Percentiles rank a stretch among this genome's conserved stretches.
phyloP scores from a whole-genome alignment of 2,329 filamentous ascomycete species.

The Colletotrichum brevisporum region DNA sequence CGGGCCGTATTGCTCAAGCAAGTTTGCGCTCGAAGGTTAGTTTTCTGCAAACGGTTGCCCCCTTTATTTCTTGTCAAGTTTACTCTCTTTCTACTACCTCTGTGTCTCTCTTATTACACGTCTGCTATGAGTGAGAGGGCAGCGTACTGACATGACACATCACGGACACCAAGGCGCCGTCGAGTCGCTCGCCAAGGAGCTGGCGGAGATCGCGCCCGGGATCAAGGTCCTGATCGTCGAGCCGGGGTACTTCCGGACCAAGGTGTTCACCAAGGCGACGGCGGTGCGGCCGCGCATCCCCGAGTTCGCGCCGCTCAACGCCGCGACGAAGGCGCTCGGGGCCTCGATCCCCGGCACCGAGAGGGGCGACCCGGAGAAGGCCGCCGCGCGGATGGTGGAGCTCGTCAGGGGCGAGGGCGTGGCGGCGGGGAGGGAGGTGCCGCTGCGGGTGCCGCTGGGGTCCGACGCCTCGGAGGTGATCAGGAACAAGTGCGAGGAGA shows the following conservation, averaged over 20 bases:
- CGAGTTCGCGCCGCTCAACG: slow-evolving; percentile 1
- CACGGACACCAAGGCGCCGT: slow-evolving; percentile 43
- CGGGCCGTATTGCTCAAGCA: slow-evolving; percentile 50
- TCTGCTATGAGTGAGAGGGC: not conserved
- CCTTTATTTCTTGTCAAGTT: not conserved
- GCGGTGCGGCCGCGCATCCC: not conserved
- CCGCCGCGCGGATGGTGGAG: slow-evolving; percentile 66
- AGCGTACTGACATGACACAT: not conserved
- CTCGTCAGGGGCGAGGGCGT: slow-evolving; percentile 62
- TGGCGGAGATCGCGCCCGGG: slow-evolving; percentile 45
- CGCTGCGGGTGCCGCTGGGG: slow-evolving; percentile 66
- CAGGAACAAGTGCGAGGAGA: slow-evolving; percentile 64
- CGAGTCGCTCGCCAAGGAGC: slow-evolving; percentile 50
- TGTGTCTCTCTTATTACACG: not conserved
- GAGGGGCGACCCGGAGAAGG: slow-evolving; percentile 65
- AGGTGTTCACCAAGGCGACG: slow-evolving; percentile 21
- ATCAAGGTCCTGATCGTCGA: slow-evolving; percentile 56
- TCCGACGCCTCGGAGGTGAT: slow-evolving; percentile 66
- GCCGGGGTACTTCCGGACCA: slow-evolving; percentile 62
- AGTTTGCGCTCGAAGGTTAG: slow-evolving; percentile 50
- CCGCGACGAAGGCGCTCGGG: not conserved
- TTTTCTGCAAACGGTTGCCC: not conserved
- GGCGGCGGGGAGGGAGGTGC: slow-evolving; percentile 50
- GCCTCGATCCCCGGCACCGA: slow-evolving; percentile 43
- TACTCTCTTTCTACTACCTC: not conserved